phyloP scores from a whole-genome alignment of 805 yeast genomes.

The Starmerella riodocensis region DNA sequence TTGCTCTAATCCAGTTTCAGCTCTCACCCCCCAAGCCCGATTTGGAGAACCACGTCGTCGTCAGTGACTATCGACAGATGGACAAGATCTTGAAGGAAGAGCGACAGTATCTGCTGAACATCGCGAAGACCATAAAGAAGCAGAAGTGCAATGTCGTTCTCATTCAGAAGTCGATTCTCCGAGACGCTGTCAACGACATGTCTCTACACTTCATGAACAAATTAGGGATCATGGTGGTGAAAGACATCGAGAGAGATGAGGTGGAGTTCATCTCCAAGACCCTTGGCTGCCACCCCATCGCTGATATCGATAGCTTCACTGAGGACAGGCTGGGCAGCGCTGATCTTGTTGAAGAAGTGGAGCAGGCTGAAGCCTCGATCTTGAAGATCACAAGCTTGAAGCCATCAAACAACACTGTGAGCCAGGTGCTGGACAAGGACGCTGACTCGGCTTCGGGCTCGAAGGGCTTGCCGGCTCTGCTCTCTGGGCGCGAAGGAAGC shows the following conservation, averaged over 20 bases:
- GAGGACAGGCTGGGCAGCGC: slow-evolving; percentile 90
- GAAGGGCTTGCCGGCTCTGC: not conserved
- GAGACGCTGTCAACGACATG: slow-evolving; percentile 90
- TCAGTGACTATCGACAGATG: slow-evolving; percentile 97
- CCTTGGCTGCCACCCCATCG: slow-evolving; percentile 88
- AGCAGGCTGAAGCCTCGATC: slow-evolving; percentile 77
- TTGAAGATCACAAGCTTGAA: slow-evolving; percentile 64
- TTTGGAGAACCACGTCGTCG: slow-evolving; percentile 94
- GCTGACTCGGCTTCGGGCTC: slow-evolving; percentile 32
- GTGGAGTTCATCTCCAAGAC: slow-evolving; percentile 78
- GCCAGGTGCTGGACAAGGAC: slow-evolving; percentile 12
- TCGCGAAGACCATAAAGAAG: slow-evolving; percentile 92
- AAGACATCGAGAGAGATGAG: slow-evolving; percentile 93
- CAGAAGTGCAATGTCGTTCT: slow-evolving; percentile 87
- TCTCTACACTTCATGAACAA: slow-evolving; percentile 90
- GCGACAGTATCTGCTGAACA: slow-evolving; percentile 84
- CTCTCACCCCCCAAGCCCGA: slow-evolving; percentile 95
- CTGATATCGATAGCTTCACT: slow-evolving; percentile 83
- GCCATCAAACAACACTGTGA: slow-evolving; percentile 9
- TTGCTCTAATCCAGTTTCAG: slow-evolving; percentile 85
- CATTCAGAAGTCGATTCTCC: slow-evolving; percentile 81
- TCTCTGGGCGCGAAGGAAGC: not conserved
- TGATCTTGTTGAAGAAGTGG: slow-evolving; percentile 82
- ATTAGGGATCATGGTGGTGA: slow-evolving; percentile 83
- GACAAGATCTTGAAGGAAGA: slow-evolving; percentile 96